Evolutionary conservation across 495 filamentous ascomycete genomes (phyloP).

Genomic region (Lophiotrema nucula): DNA sequence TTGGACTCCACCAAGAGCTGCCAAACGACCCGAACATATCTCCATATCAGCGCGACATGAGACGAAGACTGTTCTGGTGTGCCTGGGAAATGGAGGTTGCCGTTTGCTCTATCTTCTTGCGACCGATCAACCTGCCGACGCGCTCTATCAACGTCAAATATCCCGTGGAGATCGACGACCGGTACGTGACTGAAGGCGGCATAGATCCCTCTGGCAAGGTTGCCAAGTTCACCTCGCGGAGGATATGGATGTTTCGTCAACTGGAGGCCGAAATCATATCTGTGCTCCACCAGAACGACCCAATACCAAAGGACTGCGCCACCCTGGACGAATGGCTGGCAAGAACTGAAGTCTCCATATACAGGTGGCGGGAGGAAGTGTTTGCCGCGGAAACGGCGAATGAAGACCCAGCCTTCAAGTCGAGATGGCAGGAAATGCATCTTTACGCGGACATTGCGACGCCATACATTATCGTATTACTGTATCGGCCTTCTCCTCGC

Average conservation of each 20-base stretch:
- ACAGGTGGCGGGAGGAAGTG: constrained; percentile 14
- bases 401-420: constrained; percentile 7
- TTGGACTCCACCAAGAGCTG: constrained; percentile 25
- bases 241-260: constrained; percentile 15
- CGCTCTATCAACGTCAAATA: constrained; percentile 12
- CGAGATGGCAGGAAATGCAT: constrained; percentile 23
- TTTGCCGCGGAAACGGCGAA: constrained; percentile 11
- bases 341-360: neutral
- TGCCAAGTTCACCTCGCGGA: constrained; percentile 21
- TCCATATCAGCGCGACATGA: constrained; percentile 15
- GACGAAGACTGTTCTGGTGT: constrained; percentile 23
- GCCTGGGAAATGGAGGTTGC: constrained; percentile 30
- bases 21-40: constrained; percentile 12
- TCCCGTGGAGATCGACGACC: constrained; percentile 21
- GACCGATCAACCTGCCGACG: constrained; percentile 20
- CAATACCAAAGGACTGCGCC: constrained; percentile 16
- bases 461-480: constrained; percentile 21
- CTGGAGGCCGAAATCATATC: constrained; percentile 27
- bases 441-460: constrained; percentile 20
- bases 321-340: constrained; percentile 21
- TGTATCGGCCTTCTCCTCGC: constrained; percentile 9
- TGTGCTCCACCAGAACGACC: constrained; percentile 13
- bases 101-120: constrained; percentile 16
- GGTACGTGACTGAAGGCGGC: constrained; percentile 5
- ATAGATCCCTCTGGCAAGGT: constrained; percentile 2